Evolutionary conservation across 345 rosid species (phyloP), one percentile per base, ranked within the genome.

Genomic region (Bretschneidera sinensis): DNA sequence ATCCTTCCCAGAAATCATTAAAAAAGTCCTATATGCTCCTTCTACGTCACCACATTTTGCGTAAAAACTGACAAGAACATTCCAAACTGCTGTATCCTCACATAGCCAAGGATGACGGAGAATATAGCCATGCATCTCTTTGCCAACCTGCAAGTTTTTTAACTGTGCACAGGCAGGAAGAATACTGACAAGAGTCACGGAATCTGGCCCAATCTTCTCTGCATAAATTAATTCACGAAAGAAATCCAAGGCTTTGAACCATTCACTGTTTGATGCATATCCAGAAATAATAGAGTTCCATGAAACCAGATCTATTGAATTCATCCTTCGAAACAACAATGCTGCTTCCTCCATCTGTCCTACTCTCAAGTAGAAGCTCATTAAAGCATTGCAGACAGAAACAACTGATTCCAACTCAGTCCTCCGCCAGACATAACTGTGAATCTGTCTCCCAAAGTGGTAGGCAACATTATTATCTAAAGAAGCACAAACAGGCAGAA

Each of bases 261-360:
- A 86, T 65, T 78, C 75, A 58, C 75, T 75, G 51, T 84, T 85
- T 59, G 84, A 77, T 58, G 80, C 85, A 68, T 76, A 84, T 53
- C 97, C 96, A 1, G 91, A 79, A 65, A 88, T 83, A 51, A 84
- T 68, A 62, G 91, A 83, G 31, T 91, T 91, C 97, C 97, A 91
- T 11, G 97, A 81, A 62, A 91, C 83, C 80, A 85, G 73, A 81
- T 91, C 96, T 79, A 78, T 84, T 31, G 56, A 71, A 69, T 64
- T 68, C 86, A 84, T 85, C 76, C 68, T 77, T 21, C 54, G 71
- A 64, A 91, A 91, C 73, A 91, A 49, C 28, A 66, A 65, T 34
- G 84, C 91, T 35, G 88, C 97, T 70, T 72, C 78, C 51, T 70
- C 71, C 57, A 79, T 69, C 51, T 25, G 56, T 59, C 91, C 94